Conservation (phyloP, 495 filamentous ascomycete genomes). For the Aspergillus avenaceus region DNA sequence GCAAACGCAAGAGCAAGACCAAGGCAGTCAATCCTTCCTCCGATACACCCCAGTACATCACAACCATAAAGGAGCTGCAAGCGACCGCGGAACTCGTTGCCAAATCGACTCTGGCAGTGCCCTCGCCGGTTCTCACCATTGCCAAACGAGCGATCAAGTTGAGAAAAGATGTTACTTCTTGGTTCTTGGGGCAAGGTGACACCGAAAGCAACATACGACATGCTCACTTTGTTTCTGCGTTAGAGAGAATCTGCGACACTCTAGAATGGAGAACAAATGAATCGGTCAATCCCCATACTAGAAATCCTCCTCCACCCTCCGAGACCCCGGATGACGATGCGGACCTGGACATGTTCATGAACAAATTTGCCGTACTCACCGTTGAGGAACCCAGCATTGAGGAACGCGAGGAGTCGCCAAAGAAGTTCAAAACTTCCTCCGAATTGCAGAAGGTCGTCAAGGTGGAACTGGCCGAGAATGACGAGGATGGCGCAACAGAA, state of each 20-base stretch:
- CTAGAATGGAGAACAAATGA: conserved; percentile 23
- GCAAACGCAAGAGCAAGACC: conserved; percentile 19
- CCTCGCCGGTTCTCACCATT: conserved; percentile 19
- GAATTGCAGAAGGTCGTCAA: conserved; percentile 22
- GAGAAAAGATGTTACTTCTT: conserved; percentile 26
- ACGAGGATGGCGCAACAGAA: conserved; percentile 19
- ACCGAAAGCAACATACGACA: conserved; percentile 17
- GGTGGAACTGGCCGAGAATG: conserved; percentile 20
- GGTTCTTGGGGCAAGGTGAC: conserved; percentile 25
- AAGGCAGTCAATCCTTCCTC: too few species aligned
- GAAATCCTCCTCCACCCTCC: conserved; percentile 10
- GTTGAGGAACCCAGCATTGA: conserved; percentile 33
- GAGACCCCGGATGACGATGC: conserved; percentile 10
- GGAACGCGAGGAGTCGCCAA: conserved; percentile 21
- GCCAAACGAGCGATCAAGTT: conserved; percentile 27
- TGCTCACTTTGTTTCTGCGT: conserved; percentile 24
- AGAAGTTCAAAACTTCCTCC: conserved; percentile 4
- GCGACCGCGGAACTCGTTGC: conserved; percentile 25
- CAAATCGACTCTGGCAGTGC: conserved; percentile 21
- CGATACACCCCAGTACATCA: conserved; percentile 15
- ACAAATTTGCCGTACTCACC: conserved; percentile 28
- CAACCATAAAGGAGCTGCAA: conserved; percentile 25
- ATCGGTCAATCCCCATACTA: conserved; percentile 13
- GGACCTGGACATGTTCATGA: conserved; percentile 15
- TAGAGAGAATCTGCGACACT: conserved; percentile 24